phyloP scores from a whole-genome alignment of 352 stramenopile species.

The Globisporangium canariense region DNA sequence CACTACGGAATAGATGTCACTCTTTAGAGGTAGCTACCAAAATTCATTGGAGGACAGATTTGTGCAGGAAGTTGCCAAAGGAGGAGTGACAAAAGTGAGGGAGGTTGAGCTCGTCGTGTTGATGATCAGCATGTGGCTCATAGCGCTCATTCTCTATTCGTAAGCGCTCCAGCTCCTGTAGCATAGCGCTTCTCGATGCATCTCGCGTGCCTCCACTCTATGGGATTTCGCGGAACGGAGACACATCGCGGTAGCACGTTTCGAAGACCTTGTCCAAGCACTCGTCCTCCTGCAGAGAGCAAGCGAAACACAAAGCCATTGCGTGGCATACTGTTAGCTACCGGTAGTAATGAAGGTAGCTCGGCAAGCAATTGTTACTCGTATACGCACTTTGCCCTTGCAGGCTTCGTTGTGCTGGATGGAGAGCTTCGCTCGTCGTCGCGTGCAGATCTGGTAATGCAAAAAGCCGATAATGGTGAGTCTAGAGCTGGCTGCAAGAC shows the following conservation, averaged over 20 bases:
- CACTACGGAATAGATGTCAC: constrained; percentile 5
- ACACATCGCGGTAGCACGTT: constrained; percentile 82
- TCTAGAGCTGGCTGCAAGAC: background rate
- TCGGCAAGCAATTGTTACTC: background rate
- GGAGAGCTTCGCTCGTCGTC: constrained; percentile 83
- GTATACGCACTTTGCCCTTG: constrained; percentile 56
- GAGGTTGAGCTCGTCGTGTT: constrained; percentile 1
- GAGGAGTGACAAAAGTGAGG: constrained; percentile 1
- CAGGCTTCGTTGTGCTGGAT: constrained; percentile 73
- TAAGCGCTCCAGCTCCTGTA: background rate
- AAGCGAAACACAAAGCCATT: background rate
- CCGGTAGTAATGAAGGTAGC: background rate
- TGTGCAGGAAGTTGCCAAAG: background rate
- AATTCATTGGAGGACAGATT: constrained; percentile 15
- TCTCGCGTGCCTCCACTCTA: constrained; percentile 22
- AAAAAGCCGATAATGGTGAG: background rate
- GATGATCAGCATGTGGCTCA: background rate
- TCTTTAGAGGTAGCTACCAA: background rate
- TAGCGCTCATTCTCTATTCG: constrained; percentile 6
- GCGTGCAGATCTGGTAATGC: constrained; percentile 72
- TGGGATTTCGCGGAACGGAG: constrained; percentile 81
- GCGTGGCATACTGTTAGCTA: background rate
- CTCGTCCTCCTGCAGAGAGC: constrained; percentile 59
- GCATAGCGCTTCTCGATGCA: background rate
- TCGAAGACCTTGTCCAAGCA: constrained; percentile 85